A percentile compares a stretch with the other conserved stretches of the same genome.
Conservation (phyloP, 1,284 basidiomycete genomes). For the Moniliella sp. region DNA sequence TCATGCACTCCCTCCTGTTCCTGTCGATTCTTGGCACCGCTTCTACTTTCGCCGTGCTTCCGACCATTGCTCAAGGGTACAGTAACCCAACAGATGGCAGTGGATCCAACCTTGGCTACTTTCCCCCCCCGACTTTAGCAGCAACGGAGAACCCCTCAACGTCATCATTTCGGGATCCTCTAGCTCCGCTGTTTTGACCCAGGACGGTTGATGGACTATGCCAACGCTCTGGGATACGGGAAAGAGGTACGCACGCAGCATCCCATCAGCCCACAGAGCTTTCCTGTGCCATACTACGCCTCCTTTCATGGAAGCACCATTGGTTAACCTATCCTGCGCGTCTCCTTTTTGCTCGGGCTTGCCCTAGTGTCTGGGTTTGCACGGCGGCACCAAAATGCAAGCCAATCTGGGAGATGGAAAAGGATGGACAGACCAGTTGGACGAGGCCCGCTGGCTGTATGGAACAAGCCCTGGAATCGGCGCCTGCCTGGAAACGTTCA, state of each 20-base stretch:
- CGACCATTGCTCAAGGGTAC: too few relatives aligned
- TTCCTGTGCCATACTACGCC: too few relatives aligned
- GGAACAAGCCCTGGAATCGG: constrained; percentile 5
- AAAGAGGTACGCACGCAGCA: not conserved
- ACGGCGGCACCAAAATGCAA: constrained; percentile 44
- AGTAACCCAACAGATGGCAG: too few relatives aligned
- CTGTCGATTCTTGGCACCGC: too few relatives aligned
- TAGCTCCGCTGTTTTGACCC: not conserved
- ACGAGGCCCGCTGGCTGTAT: constrained; percentile 44
- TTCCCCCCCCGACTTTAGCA: too few relatives aligned
- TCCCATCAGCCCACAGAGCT: too few relatives aligned
- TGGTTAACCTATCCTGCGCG: too few relatives aligned
- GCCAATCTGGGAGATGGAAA: constrained; percentile 51
- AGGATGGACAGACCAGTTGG: constrained; percentile 36
- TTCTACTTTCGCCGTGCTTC: too few relatives aligned
- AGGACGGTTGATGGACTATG: not conserved
- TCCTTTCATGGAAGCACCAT: too few relatives aligned
- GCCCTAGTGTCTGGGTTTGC: constrained; percentile 45
- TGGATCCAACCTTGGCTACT: too few relatives aligned
- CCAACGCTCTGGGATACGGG: not conserved
- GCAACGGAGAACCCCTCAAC: not conserved
- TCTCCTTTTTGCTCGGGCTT: not conserved
- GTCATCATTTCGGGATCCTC: not conserved
- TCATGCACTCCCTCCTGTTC: too few relatives aligned
- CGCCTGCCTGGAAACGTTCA: constrained; percentile 2